phyloP scores from a whole-genome alignment of 2,329 filamentous ascomycete species.

The Aspergillus aculeatinus region DNA sequence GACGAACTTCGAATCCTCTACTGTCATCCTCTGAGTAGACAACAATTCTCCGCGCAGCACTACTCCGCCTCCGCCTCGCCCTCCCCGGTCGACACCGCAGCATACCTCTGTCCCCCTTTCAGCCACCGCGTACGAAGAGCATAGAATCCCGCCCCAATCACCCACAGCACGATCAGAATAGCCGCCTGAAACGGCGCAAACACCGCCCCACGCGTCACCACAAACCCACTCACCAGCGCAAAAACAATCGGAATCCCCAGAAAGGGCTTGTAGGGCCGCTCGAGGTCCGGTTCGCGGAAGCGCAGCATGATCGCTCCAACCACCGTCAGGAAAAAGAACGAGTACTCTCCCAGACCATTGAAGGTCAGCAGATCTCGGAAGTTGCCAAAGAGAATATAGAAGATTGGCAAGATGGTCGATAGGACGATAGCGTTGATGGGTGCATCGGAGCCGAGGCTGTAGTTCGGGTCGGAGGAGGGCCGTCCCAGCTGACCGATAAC shows the following conservation, averaged over 20 bases:
- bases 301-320: constrained; percentile 16
- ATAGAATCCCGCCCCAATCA: constrained; percentile 12
- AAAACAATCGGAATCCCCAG: constrained; percentile 12
- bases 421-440: constrained; percentile 18
- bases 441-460: constrained; percentile 10
- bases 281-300: constrained; percentile 15
- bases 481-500: constrained; percentile 7
- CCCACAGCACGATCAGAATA: constrained; percentile 13
- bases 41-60: not conserved
- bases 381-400: constrained; percentile 19
- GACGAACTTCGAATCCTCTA: no score
- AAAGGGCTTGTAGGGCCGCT: constrained; percentile 17
- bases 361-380: constrained; percentile 20
- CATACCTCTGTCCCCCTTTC: not conserved
- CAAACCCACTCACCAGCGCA: constrained; percentile 16
- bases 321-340: constrained; percentile 19
- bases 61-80: not conserved
- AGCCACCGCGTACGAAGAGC: constrained; percentile 7
- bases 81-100: not conserved
- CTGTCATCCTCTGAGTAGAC: not conserved
- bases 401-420: constrained; percentile 11
- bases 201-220: constrained; percentile 12
- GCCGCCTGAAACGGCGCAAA: constrained; percentile 16
- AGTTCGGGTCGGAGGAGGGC: not conserved
- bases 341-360: constrained; percentile 21